A percentile compares a stretch with the other conserved stretches of the same genome.
phyloP scores from a whole-genome alignment of 257 asterid species.

The Solanum microdontum region DNA sequence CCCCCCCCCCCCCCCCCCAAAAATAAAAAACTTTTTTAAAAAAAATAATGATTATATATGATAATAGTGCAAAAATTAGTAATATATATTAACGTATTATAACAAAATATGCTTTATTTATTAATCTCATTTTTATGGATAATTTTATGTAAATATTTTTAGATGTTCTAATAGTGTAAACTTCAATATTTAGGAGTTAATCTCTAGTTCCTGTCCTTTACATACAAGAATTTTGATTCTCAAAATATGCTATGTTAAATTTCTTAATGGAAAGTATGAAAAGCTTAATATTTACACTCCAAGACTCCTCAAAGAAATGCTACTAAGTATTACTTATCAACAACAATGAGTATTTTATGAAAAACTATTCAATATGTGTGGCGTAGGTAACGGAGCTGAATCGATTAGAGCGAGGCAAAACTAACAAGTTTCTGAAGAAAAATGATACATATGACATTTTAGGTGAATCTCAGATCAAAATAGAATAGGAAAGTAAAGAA shows the following conservation, averaged over 20 bases:
- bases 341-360: not conserved
- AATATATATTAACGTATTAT: not conserved
- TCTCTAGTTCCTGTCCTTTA: not conserved
- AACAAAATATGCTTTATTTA: too few species aligned
- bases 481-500: not conserved
- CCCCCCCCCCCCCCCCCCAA: too few species aligned
- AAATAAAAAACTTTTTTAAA: not conserved
- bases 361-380: not conserved
- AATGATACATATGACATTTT: not conserved
- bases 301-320: not conserved
- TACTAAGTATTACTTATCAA: not conserved
- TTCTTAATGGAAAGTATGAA: not conserved
- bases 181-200: not conserved
- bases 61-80: too few species aligned
- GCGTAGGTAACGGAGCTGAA: rapidly evolving
- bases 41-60: too few species aligned
- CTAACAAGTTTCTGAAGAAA: not conserved
- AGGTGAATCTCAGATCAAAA: not conserved
- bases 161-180: not conserved
- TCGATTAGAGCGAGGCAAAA: not conserved
- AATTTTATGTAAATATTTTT: not conserved
- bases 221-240: not conserved
- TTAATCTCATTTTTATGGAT: too few species aligned
- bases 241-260: not conserved
- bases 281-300: not conserved